Evolutionary conservation across 1,284 basidiomycete species (phyloP), one percentile per base, ranked within the genome.

Genomic region (Uromyces viciae-fabae): DNA sequence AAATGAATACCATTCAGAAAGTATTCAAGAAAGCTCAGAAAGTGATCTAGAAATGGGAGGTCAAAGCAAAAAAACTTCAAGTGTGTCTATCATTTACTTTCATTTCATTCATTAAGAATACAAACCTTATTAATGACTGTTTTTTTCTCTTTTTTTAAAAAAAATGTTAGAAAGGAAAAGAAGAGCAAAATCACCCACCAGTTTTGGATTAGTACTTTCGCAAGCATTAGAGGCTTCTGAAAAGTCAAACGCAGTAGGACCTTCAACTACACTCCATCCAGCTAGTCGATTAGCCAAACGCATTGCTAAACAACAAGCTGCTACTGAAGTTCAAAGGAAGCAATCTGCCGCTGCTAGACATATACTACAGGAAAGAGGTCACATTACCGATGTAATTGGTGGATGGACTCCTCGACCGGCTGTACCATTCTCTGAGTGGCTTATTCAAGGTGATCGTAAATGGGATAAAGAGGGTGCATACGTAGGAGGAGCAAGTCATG

Each of bases 391-490:
- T 77, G 82, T 85, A 5, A 85, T 85, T 52, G 84, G 82, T 43
- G 85, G 85, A 1, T 85, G 85, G 85, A 82, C 77, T 0, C 81
- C 85, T 36, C 82, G 85, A n/a, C 85, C 85, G 0, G 82, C 82
- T 5, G 72, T 84, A 31, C 84, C 85, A 1, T 85, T 85, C 80
- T 82, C 81, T 25, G 82, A 84, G 75, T 85, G 85, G 85, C 82
- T 83, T 28, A 79, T 81, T 11, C 58, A 62, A 22, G 36, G 49
- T 62, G 43, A 71, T 22, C 82, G 56, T 4, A 54, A 82, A 66
- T 31, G 54, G 42, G 38, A 36, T 0, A n/a, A 82, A 3, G 28
- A 58, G 28, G 56, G 60, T 15, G 64, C 52, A 31, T 68, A 64
- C 4, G 43, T 81, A 7, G 83, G 82, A 40, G 83, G 83, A 9